Percentiles rank a stretch among this genome's conserved stretches.
These are phyloP conservation scores for Coriaria nepalensis DNA, from an alignment of 306 rosid genomes.

Conservation along the genomic window DNA sequence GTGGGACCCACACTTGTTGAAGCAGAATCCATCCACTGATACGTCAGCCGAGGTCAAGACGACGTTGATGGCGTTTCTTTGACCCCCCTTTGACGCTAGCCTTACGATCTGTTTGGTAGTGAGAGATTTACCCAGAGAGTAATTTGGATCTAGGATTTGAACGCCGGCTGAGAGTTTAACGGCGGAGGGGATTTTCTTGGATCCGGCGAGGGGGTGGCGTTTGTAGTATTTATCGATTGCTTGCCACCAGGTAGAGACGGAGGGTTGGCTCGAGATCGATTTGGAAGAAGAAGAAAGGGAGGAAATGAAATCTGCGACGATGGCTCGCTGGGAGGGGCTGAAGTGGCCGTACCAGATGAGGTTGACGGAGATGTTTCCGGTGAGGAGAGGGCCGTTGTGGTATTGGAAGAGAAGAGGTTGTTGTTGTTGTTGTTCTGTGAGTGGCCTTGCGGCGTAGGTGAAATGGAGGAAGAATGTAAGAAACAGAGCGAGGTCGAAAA, in stretches of 20 bases:
- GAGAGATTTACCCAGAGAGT: constrained; percentile 41
- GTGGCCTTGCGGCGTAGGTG: constrained; percentile 29
- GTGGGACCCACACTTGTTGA: constrained; percentile 42
- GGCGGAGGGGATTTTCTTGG: constrained; percentile 14
- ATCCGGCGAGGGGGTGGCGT: neutral
- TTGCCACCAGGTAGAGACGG: constrained; percentile 45
- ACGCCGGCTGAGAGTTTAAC: constrained; percentile 20
- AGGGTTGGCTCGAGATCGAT: constrained; percentile 22
- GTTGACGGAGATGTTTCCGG: constrained; percentile 36
- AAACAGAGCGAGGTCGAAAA: constrained; percentile 8
- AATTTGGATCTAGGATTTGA: constrained; percentile 25
- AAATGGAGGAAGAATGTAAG: constrained; percentile 22
- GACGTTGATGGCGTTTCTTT: constrained; percentile 25
- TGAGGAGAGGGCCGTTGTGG: constrained; percentile 67
- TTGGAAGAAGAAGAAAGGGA: constrained; percentile 36
- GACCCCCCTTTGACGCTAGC: constrained; percentile 34
- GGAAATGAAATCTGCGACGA: constrained; percentile 45
- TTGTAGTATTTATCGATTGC: constrained; percentile 30
- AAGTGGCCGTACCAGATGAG: constrained; percentile 71
- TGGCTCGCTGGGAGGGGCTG: constrained; percentile 47
- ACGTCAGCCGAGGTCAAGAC: constrained; percentile 47
- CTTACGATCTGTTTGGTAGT: constrained; percentile 17
- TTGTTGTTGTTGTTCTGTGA: constrained; percentile 18
- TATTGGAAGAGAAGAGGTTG: constrained; percentile 34
- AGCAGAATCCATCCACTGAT: constrained; percentile 39